Percentiles rank a stretch among this genome's conserved stretches.
Evolutionary conservation across 441 rosid species (phyloP).

Genomic region (Manihot esculenta): DNA sequence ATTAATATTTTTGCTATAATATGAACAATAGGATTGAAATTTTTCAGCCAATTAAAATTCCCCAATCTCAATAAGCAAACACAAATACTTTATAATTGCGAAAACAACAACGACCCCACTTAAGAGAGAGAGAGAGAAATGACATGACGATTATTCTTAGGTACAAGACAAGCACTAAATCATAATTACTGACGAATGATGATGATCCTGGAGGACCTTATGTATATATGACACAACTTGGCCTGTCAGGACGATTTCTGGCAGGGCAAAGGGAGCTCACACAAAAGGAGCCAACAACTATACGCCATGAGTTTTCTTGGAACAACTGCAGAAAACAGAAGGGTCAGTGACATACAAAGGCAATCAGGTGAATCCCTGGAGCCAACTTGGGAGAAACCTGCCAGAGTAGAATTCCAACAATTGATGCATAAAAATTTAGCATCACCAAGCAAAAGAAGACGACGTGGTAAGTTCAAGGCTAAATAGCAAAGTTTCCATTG

Average conservation of each 20-base stretch:
- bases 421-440: slow-evolving; percentile 4
- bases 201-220: no score
- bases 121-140: no score
- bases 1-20: no score
- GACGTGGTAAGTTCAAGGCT: neutral
- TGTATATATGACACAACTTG: no score
- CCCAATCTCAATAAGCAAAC: no score
- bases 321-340: slow-evolving; percentile 3
- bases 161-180: neutral
- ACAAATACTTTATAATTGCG: no score
- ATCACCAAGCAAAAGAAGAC: neutral
- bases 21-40: no score
- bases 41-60: no score
- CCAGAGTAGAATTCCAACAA: neutral
- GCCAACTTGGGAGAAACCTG: neutral
- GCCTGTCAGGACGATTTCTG: neutral
- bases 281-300: neutral
- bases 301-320: neutral
- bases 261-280: slow-evolving; percentile 8
- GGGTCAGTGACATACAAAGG: slow-evolving; percentile 8
- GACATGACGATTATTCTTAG: neutral
- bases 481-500: neutral
- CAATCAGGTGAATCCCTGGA: neutral
- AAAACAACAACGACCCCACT: no score
- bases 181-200: no score